phyloP scores from a whole-genome alignment of 2,329 filamentous ascomycete species.

The Microcyclosporella mali region DNA sequence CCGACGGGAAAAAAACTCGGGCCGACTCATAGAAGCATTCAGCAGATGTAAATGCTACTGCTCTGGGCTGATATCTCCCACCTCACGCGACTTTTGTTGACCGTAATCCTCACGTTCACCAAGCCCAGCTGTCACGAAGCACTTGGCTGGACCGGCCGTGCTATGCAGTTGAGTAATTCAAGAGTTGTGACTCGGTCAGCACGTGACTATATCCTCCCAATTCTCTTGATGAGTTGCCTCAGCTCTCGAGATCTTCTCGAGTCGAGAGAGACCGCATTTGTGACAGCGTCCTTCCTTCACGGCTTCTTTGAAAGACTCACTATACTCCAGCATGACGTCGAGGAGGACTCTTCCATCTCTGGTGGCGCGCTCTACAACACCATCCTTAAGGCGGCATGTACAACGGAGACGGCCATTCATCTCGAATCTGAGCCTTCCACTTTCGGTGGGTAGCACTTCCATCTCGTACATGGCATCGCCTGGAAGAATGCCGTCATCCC shows the following conservation, averaged over 20 bases:
- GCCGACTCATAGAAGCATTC: background rate
- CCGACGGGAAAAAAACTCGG: background rate
- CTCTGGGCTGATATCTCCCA: background rate
- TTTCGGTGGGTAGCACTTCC: background rate
- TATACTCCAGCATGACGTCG: slow-evolving; percentile 19
- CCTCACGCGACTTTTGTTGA: background rate
- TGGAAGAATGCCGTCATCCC: slow-evolving; percentile 10
- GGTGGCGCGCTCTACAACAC: slow-evolving; percentile 12
- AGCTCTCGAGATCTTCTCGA: slow-evolving; percentile 12
- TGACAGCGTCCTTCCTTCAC: slow-evolving; percentile 14
- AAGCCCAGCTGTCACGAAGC: slow-evolving; percentile 2
- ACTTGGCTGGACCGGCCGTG: background rate
- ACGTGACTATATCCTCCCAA: slow-evolving; percentile 16
- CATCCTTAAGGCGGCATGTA: slow-evolving; percentile 13
- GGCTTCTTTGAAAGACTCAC: slow-evolving; percentile 11
- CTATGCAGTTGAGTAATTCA: background rate
- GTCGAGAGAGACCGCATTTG: slow-evolving; percentile 11
- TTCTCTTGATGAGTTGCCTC: slow-evolving; percentile 11
- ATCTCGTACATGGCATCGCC: slow-evolving; percentile 14
- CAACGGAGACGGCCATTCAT: slow-evolving; percentile 15
- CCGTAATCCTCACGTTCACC: slow-evolving; percentile 1
- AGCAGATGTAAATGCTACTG: background rate
- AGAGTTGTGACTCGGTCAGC: slow-evolving; percentile 1
- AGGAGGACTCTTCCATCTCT: slow-evolving; percentile 15
- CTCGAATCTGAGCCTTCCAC: slow-evolving; percentile 11